Evolutionary conservation across 2,329 filamentous ascomycete species (phyloP).

Genomic region (Stenocarpella maydis): DNA sequence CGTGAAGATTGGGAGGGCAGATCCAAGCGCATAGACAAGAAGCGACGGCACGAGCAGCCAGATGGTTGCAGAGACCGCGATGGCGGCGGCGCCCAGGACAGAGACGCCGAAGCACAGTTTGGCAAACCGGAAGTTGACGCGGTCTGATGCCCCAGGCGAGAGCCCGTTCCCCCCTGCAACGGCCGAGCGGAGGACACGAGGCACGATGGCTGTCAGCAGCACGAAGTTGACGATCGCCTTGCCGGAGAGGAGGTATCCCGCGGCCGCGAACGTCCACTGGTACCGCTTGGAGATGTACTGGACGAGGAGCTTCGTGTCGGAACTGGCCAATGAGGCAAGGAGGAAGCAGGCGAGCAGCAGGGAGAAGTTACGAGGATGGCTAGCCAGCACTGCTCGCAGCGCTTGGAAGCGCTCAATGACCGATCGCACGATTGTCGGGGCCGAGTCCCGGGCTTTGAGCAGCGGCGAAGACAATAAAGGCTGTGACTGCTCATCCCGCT

Average conservation of each 20-base stretch:
- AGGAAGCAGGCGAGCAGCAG: slow-evolving; percentile 55
- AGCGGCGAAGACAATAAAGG: slow-evolving; percentile 51
- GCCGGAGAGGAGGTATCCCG: slow-evolving; percentile 56
- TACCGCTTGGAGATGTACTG: slow-evolving; percentile 61
- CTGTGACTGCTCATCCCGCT: slow-evolving; percentile 46
- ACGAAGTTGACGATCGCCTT: slow-evolving; percentile 59
- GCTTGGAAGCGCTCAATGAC: slow-evolving; percentile 42
- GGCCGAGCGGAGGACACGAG: slow-evolving; percentile 44
- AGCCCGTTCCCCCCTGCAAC: slow-evolving; percentile 34
- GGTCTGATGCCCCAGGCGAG: slow-evolving; percentile 39
- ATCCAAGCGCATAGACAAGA: slow-evolving; percentile 56
- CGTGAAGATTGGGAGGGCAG: slow-evolving; percentile 59
- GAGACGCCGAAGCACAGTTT: slow-evolving; percentile 49
- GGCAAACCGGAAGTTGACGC: slow-evolving; percentile 46
- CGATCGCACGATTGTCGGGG: slow-evolving; percentile 37
- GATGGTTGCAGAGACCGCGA: slow-evolving; percentile 49
- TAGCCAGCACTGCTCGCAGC: slow-evolving; percentile 46
- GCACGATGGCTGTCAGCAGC: slow-evolving; percentile 52
- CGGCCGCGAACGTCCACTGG: slow-evolving; percentile 54
- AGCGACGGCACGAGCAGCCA: slow-evolving; percentile 54
- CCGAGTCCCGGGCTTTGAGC: slow-evolving; percentile 46
- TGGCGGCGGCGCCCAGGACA: slow-evolving; percentile 52
- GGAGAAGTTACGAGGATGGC: slow-evolving; percentile 51
- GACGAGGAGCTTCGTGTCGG: slow-evolving; percentile 58
- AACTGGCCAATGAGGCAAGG: slow-evolving; percentile 58